Conservation (phyloP, 768 basidiomycete species). For the Auriscalpium orientale region DNA sequence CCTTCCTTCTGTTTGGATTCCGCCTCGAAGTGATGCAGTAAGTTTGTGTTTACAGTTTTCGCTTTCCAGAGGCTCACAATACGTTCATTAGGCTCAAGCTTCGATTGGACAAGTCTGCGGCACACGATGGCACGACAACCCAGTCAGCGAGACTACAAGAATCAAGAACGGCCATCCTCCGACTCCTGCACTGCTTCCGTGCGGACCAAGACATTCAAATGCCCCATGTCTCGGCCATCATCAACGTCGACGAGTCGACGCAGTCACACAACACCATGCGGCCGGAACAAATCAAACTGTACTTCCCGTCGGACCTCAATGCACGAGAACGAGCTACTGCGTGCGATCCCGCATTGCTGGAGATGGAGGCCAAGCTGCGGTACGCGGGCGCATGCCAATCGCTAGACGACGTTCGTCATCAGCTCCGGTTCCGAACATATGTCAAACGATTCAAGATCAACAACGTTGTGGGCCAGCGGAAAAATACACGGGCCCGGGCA, state of each 20-base stretch:
- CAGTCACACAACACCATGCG: neutral
- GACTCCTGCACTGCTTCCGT: neutral
- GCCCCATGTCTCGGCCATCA: neutral
- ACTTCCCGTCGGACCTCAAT: neutral
- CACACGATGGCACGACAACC: too few species aligned
- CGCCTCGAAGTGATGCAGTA: neutral
- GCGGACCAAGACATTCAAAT: neutral
- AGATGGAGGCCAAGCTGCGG: neutral
- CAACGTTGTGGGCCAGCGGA: neutral
- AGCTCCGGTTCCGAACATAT: neutral
- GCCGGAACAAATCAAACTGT: neutral
- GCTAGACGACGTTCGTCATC: neutral
- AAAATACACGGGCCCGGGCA: neutral
- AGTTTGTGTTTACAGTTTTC: neutral
- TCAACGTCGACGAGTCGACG: neutral
- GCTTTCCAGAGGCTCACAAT: neutral
- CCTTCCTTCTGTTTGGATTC: neutral
- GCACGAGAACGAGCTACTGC: neutral
- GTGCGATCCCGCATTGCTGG: neutral
- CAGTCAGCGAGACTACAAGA: too few species aligned
- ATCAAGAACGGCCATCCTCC: neutral
- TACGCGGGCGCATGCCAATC: neutral
- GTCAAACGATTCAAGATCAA: neutral
- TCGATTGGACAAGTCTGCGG: neutral
- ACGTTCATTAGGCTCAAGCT: neutral